Evolutionary conservation across 345 rosid species (phyloP).

Genomic region (Salix purpurea): DNA sequence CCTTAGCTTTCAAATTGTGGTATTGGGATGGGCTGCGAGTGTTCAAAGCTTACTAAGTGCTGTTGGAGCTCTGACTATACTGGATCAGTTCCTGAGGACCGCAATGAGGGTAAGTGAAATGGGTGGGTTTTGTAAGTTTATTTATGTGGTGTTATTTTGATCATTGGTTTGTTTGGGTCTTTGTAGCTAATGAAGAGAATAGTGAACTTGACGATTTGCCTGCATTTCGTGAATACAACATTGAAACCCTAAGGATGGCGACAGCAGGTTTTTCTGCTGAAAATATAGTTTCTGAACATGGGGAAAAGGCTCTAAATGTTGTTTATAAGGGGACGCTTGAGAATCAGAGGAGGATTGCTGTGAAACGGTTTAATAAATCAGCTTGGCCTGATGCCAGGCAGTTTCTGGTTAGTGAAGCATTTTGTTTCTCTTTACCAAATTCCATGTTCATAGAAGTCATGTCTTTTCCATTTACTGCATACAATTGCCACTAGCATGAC

Average conservation of each 20-base stretch:
- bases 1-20: background rate
- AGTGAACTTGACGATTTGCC: slow-evolving; percentile 24
- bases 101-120: slow-evolving; percentile 30
- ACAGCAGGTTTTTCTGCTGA: slow-evolving; percentile 42
- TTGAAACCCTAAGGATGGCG: slow-evolving; percentile 38
- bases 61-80: slow-evolving; percentile 31
- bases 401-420: slow-evolving; percentile 30
- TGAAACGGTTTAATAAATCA: slow-evolving; percentile 40
- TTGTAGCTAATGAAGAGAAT: slow-evolving; percentile 26
- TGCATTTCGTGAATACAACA: slow-evolving; percentile 32
- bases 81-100: slow-evolving; percentile 24
- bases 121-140: slow-evolving; percentile 4
- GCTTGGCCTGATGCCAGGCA: slow-evolving; percentile 46
- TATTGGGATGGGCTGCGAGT: slow-evolving; percentile 40
- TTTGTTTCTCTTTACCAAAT: background rate
- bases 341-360: slow-evolving; percentile 37
- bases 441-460: background rate
- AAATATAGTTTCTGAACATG: slow-evolving; percentile 48
- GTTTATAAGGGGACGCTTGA: slow-evolving; percentile 45
- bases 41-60: slow-evolving; percentile 37
- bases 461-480: background rate
- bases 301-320: slow-evolving; percentile 45
- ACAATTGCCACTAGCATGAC: background rate
- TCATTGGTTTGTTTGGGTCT: slow-evolving; percentile 3
- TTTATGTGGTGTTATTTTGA: slow-evolving; percentile 6